Base-by-base conservation (phyloP, 1,284 basidiomycete species). In the Ustilago cynodontis region DNA sequence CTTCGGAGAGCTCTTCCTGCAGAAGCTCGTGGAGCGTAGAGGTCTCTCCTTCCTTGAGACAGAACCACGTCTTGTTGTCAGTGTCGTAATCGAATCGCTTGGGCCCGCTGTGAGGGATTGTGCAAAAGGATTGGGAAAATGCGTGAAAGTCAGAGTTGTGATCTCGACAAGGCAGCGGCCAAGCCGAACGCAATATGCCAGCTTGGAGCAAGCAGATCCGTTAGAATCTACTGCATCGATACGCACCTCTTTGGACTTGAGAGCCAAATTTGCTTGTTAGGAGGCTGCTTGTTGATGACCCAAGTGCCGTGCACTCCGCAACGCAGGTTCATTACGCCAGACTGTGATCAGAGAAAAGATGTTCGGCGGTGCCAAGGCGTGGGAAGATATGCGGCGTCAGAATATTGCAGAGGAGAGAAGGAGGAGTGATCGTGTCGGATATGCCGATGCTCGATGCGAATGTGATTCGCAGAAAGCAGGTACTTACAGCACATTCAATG, bases 201-300 rank as follows among this genome's bases (percentile, higher is more conserved):
- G 5, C 31, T 11, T 11, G 11, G 11, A 33, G 31, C 31, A 43
- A 10, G 11, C 18, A 13, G n/a, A 26, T 33, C 26, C n/a, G 29
- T 50, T 14, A 29, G 16, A 31, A 33, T 33, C 20, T 37, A 1
- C 14, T n/a, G 6, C 18, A 39, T n/a, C 24, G 39, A 16, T 29
- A 64, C 81, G 13, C 61, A 84, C 82, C 79, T 82, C 26, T 65
- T 75, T 0, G 96, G 96, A 37, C 94, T 96, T 13, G 94, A 95
- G 35, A 99, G 89, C 96, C 96, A 99, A 84, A 99, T 98, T 86
- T 99, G 97, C 87, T 95, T 94, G 86, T 98, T 98, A 6, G 97
- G 96, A 10, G 96, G 96, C 87, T 99, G 96, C 89, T 99, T 99
- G 88, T 99, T 99, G 88, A 99, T 93, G 45, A 98, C 96, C 88